Percentiles rank a stretch among this genome's conserved stretches.
Conservation (phyloP, 306 rosid genomes). For the Cyclanthera cordifolia region DNA sequence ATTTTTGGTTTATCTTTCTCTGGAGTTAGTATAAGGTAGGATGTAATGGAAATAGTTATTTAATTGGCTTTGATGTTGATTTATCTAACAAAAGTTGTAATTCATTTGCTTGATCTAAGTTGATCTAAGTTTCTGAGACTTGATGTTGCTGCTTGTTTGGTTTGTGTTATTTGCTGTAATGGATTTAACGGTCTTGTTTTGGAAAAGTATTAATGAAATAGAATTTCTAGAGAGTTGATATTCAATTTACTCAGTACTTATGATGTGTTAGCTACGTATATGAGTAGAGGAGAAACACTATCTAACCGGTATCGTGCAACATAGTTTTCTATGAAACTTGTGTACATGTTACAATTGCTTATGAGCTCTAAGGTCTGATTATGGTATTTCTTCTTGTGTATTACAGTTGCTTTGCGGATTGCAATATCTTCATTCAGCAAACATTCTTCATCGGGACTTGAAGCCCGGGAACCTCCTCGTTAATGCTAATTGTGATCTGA, state of each 20-base stretch:
- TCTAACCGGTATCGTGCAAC: too few species aligned
- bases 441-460: slow-evolving; percentile 77
- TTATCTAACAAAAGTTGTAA: neutral
- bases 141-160: neutral
- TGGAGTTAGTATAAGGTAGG: neutral
- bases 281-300: too few species aligned
- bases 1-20: slow-evolving; percentile 5
- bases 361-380: too few species aligned
- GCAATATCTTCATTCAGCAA: slow-evolving; percentile 74
- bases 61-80: too few species aligned
- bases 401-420: slow-evolving; percentile 71
- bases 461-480: slow-evolving; percentile 83
- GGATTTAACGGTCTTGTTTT: neutral
- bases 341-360: too few species aligned
- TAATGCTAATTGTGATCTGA: slow-evolving; percentile 61
- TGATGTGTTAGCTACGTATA: too few species aligned
- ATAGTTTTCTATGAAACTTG: too few species aligned
- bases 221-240: too few species aligned
- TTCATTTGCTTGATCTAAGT: neutral
- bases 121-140: neutral
- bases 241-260: too few species aligned
- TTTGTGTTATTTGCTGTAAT: neutral
- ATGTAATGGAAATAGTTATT: neutral
- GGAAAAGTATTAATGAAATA: neutral
- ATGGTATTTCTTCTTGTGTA: neutral